Evolutionary conservation across 2,329 filamentous ascomycete species (phyloP).

Genomic region (Mycosphaerelloides madeirae): DNA sequence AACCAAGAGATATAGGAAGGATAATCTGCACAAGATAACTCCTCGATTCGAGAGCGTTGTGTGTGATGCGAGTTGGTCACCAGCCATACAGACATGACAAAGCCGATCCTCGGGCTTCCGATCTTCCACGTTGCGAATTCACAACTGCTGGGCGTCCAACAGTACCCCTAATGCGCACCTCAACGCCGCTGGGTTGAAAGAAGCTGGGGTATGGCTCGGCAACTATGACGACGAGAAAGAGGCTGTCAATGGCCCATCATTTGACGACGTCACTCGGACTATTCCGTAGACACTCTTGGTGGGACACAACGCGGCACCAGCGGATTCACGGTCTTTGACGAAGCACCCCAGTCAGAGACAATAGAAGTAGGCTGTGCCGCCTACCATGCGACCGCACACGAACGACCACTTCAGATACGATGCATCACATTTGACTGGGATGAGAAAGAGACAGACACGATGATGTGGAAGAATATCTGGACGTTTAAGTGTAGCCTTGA

Average conservation of each 20-base stretch:
- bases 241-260: conserved; percentile 1
- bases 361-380: not conserved
- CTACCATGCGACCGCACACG: not conserved
- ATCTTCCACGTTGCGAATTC: no score
- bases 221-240: conserved; percentile 2
- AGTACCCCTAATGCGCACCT: not conserved
- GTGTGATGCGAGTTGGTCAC: no score
- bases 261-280: conserved; percentile 3
- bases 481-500: conserved; percentile 1
- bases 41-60: no score
- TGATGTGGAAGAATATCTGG: conserved; percentile 8
- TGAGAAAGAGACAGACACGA: conserved; percentile 1
- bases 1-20: no score
- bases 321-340: conserved; percentile 8
- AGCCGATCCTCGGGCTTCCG: no score
- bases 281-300: conserved; percentile 2
- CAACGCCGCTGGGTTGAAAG: conserved; percentile 2
- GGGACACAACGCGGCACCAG: not conserved
- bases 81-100: no score
- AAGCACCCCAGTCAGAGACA: not conserved
- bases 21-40: no score
- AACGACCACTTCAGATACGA: conserved; percentile 1
- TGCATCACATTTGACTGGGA: not conserved
- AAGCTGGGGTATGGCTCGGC: conserved; percentile 8
- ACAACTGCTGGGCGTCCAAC: no score